A percentile compares a stretch with the other conserved stretches of the same genome.
Conservation (phyloP, 2,329 filamentous ascomycete species). For the Trichoderma arundinaceum region DNA sequence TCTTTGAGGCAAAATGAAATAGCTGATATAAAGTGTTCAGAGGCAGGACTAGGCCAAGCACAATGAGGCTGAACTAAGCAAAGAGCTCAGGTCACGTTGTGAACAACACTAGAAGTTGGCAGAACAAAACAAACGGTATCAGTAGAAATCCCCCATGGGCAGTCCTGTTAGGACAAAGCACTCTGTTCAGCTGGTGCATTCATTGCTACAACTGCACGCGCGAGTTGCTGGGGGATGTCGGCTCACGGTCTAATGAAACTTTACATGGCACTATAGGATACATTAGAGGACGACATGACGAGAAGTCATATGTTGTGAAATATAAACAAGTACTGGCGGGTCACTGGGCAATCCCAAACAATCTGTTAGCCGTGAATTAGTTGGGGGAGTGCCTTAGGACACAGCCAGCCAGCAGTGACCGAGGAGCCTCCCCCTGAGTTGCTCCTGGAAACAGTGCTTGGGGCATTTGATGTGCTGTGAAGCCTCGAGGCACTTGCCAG, state of each 20-base stretch:
- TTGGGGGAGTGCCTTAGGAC: background rate
- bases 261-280: background rate
- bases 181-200: background rate
- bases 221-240: background rate
- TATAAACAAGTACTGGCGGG: background rate
- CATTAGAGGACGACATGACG: background rate
- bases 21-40: background rate
- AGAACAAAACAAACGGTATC: background rate
- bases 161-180: too few relatives aligned
- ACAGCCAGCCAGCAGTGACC: background rate
- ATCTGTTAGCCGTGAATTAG: background rate
- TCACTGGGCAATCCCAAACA: background rate
- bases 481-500: background rate
- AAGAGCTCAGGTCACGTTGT: background rate
- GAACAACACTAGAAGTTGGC: background rate
- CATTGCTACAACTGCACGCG: background rate
- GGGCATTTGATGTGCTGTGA: background rate
- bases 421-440: background rate
- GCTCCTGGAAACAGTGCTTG: background rate
- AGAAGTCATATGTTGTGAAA: background rate
- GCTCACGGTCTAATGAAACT: background rate
- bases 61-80: background rate
- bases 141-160: background rate
- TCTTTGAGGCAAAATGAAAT: background rate
- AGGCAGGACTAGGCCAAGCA: background rate